A percentile compares a stretch with the other conserved stretches of the same genome.
phyloP scores from a whole-genome alignment of 2,329 filamentous ascomycete genomes.

The Calonectria henricotiae region DNA sequence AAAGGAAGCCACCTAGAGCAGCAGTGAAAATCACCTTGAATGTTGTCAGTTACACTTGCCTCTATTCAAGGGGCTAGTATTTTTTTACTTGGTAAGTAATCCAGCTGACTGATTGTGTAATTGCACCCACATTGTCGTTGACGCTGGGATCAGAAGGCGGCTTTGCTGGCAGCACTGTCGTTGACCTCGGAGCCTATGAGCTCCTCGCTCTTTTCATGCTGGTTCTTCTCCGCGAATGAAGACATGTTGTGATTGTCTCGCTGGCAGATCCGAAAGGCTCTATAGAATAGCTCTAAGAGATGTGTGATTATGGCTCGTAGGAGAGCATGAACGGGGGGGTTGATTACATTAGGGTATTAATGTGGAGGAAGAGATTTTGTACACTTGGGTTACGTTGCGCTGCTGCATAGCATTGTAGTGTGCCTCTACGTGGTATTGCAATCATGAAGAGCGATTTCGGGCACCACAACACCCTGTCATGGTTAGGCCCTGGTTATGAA shows the following conservation, averaged over 20 bases:
- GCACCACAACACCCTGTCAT: not conserved
- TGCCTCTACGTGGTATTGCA: not conserved
- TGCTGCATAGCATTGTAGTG: slow-evolving; percentile 3
- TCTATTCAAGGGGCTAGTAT: not conserved
- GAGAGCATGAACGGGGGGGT: not conserved
- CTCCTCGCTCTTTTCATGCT: slow-evolving; percentile 32
- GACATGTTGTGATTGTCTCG: slow-evolving; percentile 29
- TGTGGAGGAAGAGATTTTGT: not conserved
- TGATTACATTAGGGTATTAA: not conserved
- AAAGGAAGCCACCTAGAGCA: slow-evolving; percentile 38
- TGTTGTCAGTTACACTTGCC: not conserved
- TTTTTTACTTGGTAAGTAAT: slow-evolving; percentile 37
- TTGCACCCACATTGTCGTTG: slow-evolving; percentile 21
- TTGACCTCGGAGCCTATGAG: slow-evolving; percentile 20
- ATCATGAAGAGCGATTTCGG: not conserved
- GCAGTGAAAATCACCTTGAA: slow-evolving; percentile 40
- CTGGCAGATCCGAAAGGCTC: not conserved
- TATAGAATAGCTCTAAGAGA: not conserved
- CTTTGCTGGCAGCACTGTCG: slow-evolving; percentile 31
- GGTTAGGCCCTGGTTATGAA: not conserved
- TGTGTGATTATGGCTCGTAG: not conserved
- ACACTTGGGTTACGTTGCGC: not conserved
- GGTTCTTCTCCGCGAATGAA: slow-evolving; percentile 27
- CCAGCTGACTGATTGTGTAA: slow-evolving; percentile 40
- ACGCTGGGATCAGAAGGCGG: slow-evolving; percentile 27